Conservation (phyloP, 495 filamentous ascomycete species). For the Schizothecium vesticola region DNA sequence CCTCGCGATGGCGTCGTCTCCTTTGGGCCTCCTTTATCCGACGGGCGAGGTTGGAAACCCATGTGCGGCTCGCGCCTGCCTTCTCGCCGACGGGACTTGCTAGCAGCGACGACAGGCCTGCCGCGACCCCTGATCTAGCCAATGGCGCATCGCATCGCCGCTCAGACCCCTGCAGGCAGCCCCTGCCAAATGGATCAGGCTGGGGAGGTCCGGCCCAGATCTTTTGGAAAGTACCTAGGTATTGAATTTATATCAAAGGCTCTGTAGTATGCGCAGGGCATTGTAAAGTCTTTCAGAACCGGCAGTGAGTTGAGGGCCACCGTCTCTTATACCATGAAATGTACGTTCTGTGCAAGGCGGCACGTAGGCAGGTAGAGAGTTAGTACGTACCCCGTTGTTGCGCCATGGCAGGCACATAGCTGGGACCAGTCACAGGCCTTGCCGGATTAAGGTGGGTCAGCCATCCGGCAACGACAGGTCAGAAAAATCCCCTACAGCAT, state of each 20-base stretch:
- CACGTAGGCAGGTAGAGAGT: too few species aligned
- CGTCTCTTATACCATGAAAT: too few species aligned
- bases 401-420: neutral
- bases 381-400: too few species aligned
- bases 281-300: neutral
- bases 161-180: neutral
- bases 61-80: neutral
- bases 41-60: neutral
- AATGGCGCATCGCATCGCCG: neutral
- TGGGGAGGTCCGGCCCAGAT: neutral
- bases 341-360: too few species aligned
- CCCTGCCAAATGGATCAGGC: neutral
- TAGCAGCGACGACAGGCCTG: neutral
- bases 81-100: neutral
- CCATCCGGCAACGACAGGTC: neutral
- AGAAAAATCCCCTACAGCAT: neutral
- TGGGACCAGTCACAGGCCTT: neutral
- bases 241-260: neutral
- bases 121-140: neutral
- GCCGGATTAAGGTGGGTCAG: neutral
- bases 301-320: neutral
- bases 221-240: neutral
- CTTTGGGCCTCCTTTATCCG: neutral
- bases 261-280: neutral
- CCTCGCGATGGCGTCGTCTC: neutral